These are phyloP conservation scores for Haplosporangium sp. DNA, from an alignment of 371 early-diverging fungal species.

Conservation along the genomic window DNA sequence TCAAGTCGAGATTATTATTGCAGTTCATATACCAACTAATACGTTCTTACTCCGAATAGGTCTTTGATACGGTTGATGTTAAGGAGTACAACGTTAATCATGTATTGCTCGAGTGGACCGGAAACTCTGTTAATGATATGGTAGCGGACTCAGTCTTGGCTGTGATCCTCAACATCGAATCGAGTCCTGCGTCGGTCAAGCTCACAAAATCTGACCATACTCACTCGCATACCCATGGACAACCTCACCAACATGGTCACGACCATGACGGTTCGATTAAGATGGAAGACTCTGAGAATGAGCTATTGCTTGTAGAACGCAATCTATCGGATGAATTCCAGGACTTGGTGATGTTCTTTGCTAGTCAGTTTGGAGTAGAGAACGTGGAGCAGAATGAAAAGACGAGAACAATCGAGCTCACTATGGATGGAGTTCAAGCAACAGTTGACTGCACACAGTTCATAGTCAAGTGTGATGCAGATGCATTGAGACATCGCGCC, in stretches of 20 bases:
- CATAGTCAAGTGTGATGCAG: conserved; percentile 46
- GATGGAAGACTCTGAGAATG: background rate
- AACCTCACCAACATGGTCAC: conserved; percentile 21
- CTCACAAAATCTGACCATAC: conserved; percentile 53
- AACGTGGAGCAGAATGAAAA: conserved; percentile 56
- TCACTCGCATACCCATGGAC: conserved; percentile 42
- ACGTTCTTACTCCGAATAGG: conserved; percentile 20
- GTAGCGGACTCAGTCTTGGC: conserved; percentile 95
- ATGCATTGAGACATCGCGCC: conserved; percentile 48
- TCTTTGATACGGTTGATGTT: conserved; percentile 87
- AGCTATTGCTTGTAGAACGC: conserved; percentile 27
- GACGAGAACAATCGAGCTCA: conserved; percentile 57
- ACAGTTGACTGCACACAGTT: conserved; percentile 61
- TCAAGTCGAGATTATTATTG: background rate
- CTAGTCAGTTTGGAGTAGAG: conserved; percentile 48
- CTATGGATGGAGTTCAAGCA: conserved; percentile 61
- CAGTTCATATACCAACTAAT: background rate
- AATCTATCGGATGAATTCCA: conserved; percentile 45
- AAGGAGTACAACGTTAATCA: conserved; percentile 65
- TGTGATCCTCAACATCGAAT: conserved; percentile 86
- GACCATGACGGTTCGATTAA: background rate
- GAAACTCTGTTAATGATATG: conserved; percentile 94
- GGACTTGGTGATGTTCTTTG: conserved; percentile 52
- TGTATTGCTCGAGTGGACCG: conserved; percentile 91
- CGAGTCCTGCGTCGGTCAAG: conserved; percentile 93